Conservation (phyloP, 306 rosid genomes). For the Hylodesmum podocarpum region DNA sequence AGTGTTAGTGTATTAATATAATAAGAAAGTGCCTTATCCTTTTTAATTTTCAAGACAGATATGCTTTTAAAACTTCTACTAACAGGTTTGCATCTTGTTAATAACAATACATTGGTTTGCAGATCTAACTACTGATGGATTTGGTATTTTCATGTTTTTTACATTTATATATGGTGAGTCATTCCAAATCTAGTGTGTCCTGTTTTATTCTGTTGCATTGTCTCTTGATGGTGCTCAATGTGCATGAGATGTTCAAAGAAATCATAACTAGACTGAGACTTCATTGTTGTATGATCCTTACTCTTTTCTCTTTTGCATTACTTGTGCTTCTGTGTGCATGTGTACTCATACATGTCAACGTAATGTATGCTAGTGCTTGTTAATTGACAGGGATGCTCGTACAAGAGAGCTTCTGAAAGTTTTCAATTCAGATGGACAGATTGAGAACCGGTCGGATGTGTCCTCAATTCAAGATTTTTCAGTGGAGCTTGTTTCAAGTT, state of each 20-base stretch:
- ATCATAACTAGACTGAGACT: constrained; percentile 14
- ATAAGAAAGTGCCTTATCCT: background rate
- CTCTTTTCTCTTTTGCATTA: background rate
- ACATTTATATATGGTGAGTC: background rate
- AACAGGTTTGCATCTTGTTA: constrained; percentile 9
- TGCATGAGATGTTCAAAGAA: background rate
- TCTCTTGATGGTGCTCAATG: background rate
- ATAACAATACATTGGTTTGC: constrained; percentile 1
- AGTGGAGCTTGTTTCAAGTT: constrained; percentile 56
- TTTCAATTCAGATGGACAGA: constrained; percentile 83
- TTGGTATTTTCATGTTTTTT: background rate
- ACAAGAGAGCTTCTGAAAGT: constrained; percentile 89
- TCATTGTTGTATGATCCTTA: background rate
- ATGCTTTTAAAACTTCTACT: background rate
- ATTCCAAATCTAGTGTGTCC: background rate
- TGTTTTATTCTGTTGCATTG: constrained; percentile 11
- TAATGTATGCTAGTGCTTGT: constrained; percentile 42
- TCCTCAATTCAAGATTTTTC: constrained; percentile 64
- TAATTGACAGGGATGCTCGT: constrained; percentile 79
- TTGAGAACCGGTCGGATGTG: constrained; percentile 77
- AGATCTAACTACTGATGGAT: background rate
- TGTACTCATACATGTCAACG: constrained; percentile 1
- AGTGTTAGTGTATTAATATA: background rate
- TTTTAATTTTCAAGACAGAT: background rate
- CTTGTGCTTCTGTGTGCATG: background rate